A percentile compares a stretch with the other conserved stretches of the same genome.
Conservation (phyloP, 352 stramenopile genomes). For the Globisporangium sylvaticum region DNA sequence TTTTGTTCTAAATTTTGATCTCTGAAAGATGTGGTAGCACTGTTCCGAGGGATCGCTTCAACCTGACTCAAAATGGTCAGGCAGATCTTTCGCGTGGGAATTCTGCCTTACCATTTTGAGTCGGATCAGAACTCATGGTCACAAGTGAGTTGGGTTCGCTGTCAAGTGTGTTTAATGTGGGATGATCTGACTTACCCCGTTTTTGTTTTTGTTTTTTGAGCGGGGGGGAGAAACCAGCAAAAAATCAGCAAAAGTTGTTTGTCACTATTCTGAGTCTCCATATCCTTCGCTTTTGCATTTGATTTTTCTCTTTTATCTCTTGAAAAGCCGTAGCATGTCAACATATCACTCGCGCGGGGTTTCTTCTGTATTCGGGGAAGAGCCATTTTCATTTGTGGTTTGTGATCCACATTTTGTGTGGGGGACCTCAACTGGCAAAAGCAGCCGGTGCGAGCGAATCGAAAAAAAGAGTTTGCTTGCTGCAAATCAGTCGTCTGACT, state of each 20-base stretch:
- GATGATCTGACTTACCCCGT: neutral
- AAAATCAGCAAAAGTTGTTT: neutral
- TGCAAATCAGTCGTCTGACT: neutral
- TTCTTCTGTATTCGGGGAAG: neutral
- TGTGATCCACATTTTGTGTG: neutral
- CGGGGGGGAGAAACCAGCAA: neutral
- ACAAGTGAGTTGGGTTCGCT: neutral
- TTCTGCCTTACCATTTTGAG: neutral
- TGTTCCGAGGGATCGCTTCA: neutral
- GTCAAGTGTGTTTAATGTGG: neutral
- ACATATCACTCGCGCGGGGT: neutral
- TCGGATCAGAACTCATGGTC: neutral
- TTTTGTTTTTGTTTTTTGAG: neutral
- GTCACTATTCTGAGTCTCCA: neutral
- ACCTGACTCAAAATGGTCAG: neutral
- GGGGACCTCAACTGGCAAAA: neutral
- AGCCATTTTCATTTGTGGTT: neutral
- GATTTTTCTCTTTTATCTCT: neutral
- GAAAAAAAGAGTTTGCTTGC: neutral
- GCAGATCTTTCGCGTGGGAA: neutral
- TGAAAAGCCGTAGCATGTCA: neutral
- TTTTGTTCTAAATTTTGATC: too few relatives aligned
- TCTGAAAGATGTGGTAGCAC: too few relatives aligned
- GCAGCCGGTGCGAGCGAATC: neutral
- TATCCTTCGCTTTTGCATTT: neutral